Percentiles rank a stretch among this genome's conserved stretches.
These are phyloP conservation scores for Sporisorium graminicola DNA, from an alignment of 1,284 basidiomycete genomes.

Conservation along the genomic window DNA sequence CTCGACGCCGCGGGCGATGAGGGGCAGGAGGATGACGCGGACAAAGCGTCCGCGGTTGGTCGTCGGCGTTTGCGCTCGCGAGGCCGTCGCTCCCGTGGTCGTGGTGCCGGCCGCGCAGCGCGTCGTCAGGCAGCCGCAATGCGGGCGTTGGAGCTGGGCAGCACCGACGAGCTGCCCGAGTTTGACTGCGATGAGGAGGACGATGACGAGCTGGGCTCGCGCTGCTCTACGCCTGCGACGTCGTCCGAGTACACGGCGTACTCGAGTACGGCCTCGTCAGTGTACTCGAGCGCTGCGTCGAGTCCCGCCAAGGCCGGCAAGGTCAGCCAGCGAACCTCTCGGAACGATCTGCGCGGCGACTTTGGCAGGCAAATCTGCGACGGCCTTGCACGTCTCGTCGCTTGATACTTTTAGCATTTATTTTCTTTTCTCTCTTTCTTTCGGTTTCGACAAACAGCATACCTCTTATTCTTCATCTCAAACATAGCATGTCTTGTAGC, in stretches of 20 bases:
- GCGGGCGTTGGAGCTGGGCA: slow-evolving; percentile 22
- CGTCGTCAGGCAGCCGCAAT: slow-evolving; percentile 56
- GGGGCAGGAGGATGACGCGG: background rate
- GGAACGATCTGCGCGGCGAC: slow-evolving; percentile 1
- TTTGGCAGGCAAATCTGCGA: slow-evolving; percentile 9
- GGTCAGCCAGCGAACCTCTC: background rate
- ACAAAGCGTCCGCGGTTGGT: background rate
- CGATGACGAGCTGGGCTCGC: slow-evolving; percentile 18
- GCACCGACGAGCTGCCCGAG: slow-evolving; percentile 30
- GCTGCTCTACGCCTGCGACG: slow-evolving; percentile 32
- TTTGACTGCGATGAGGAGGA: slow-evolving; percentile 9
- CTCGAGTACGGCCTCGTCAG: slow-evolving; percentile 8
- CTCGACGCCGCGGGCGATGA: slow-evolving; percentile 2
- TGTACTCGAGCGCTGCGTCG: slow-evolving; percentile 21
- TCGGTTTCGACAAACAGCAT: slow-evolving; percentile 9
- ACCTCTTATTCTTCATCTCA: background rate
- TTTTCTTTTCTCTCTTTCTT: too few species aligned
- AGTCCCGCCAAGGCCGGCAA: slow-evolving; percentile 9
- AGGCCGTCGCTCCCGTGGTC: slow-evolving; percentile 52
- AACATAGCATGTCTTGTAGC: too few species aligned
- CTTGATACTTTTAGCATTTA: background rate
- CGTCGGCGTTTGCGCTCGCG: slow-evolving; percentile 46
- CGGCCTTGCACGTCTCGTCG: slow-evolving; percentile 1
- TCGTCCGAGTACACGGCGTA: slow-evolving; percentile 19
- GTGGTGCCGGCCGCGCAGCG: slow-evolving; percentile 58